Conservation (phyloP, 345 rosid genomes). For the Hevea brasiliensis region DNA sequence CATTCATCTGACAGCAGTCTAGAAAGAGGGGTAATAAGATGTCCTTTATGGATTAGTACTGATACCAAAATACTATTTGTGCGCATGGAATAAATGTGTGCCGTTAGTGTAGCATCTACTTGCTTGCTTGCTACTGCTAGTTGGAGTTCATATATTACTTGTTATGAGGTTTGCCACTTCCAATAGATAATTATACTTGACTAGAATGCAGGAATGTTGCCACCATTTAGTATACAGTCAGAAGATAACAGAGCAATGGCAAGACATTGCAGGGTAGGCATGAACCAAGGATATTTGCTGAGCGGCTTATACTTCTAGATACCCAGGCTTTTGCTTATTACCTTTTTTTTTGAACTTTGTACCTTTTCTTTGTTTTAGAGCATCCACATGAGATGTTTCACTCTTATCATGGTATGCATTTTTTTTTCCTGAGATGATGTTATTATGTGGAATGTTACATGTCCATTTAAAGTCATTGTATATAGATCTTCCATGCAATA, state of each 20-base stretch:
- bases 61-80: background rate
- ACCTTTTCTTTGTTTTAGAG: background rate
- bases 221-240: constrained; percentile 62
- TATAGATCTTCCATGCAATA: background rate
- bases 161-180: background rate
- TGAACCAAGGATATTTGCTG: constrained; percentile 77
- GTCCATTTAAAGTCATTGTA: background rate
- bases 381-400: background rate
- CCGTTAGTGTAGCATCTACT: background rate
- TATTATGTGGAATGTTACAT: background rate
- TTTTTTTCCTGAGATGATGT: too few relatives aligned
- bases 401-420: background rate
- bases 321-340: constrained; percentile 51
- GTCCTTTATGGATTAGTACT: background rate
- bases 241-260: constrained; percentile 68
- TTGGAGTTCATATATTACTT: background rate
- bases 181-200: constrained; percentile 2
- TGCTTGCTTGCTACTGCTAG: too few relatives aligned
- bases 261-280: constrained; percentile 69
- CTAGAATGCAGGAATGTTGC: constrained; percentile 61
- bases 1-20: background rate
- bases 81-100: background rate
- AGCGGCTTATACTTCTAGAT: constrained; percentile 78
- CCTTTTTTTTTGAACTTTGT: background rate
- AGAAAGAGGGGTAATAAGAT: background rate